Conservation (phyloP, 805 yeast species). For the Nakazawaea laoshanensis region DNA sequence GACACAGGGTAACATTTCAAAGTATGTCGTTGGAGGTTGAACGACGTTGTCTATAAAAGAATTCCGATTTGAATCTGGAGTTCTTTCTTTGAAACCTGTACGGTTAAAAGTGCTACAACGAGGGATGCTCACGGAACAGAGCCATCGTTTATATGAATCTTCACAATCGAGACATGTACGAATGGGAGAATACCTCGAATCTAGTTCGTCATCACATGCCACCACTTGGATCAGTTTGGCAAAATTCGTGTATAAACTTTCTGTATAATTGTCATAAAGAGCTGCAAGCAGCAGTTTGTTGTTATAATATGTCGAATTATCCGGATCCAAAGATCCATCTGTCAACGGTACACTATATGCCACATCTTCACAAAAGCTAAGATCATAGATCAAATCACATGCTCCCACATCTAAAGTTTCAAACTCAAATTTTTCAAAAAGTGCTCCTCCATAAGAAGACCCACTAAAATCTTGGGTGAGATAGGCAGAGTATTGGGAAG, state of each 20-base stretch:
- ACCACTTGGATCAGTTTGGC: conserved; percentile 67
- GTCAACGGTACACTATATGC: conserved; percentile 79
- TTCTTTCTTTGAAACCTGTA: conserved; percentile 37
- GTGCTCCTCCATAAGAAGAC: conserved; percentile 48
- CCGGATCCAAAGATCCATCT: conserved; percentile 11
- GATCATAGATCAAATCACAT: conserved; percentile 67
- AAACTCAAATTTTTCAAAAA: conserved; percentile 50
- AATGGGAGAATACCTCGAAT: conserved; percentile 66
- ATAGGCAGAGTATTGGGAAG: conserved; percentile 58
- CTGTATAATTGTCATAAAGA: conserved; percentile 61
- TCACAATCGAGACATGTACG: conserved; percentile 68
- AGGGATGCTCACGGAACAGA: conserved; percentile 84
- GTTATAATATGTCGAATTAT: conserved; percentile 15
- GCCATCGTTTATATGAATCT: conserved; percentile 71
- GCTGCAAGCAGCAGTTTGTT: conserved; percentile 26
- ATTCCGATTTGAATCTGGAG: conserved; percentile 48
- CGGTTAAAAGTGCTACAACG: conserved; percentile 56
- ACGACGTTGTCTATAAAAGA: conserved; percentile 43
- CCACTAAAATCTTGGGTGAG: conserved; percentile 42
- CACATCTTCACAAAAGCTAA: conserved; percentile 71
- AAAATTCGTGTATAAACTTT: conserved; percentile 51
- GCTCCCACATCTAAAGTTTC: conserved; percentile 43
- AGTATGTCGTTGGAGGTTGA: conserved; percentile 50
- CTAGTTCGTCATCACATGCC: conserved; percentile 63
- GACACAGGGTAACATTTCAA: conserved; percentile 81